Base-by-base conservation (phyloP, 768 basidiomycete genomes). In the Auricularia sp. region DNA sequence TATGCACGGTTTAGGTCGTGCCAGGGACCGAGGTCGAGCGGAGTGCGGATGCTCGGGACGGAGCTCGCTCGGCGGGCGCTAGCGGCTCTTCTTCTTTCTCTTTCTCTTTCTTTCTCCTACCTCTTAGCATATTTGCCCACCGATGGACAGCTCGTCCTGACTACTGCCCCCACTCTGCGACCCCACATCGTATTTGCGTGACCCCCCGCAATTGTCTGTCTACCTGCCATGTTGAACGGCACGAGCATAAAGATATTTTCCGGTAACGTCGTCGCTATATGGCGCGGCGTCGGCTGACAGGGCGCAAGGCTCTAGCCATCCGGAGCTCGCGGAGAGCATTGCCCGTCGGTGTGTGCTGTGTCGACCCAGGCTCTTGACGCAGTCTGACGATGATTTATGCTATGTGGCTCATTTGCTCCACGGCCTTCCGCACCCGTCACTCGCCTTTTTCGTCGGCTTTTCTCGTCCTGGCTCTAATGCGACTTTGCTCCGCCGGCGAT, bases 301-400 rank as follows among this genome's bases (percentile, higher is more conserved):
- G 29, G 44, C 39, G 33, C 39, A 70, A 96, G 94, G 94, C 67
- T 95, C 93, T 42, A 94, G 92, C 77, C 96, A 98, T 77, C 93
- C 94, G 63, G 91, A 94, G 77, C 83, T 98, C 69, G 95, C 95
- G 42, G 89, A 95, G 75, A 88, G 92, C 71, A 92, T 98, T 73
- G 90, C 94, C 68, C 83, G 88, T 79, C 87, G 94, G 94, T 95
- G 81, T 73, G 77, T 62, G 35, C 37, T 36, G n/a, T 37, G 68
- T 42, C 21, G 58, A 18, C 16, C 14, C 24, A 35, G 29, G 11
- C 29, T 10, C 6, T 11, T 34, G 24, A 24, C 29, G 56, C 56
- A 51, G 47, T 21, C 47, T 51, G 47, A 51, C 47, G 47, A 29
- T 29, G 14, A 16, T 51, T 51, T 18, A 11, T 18, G 44, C 47